Percentiles rank a stretch among this genome's conserved stretches.
These are phyloP conservation scores for Marasmius tenuissimus DNA, from an alignment of 1,284 basidiomycete species.

Conservation along the genomic window DNA sequence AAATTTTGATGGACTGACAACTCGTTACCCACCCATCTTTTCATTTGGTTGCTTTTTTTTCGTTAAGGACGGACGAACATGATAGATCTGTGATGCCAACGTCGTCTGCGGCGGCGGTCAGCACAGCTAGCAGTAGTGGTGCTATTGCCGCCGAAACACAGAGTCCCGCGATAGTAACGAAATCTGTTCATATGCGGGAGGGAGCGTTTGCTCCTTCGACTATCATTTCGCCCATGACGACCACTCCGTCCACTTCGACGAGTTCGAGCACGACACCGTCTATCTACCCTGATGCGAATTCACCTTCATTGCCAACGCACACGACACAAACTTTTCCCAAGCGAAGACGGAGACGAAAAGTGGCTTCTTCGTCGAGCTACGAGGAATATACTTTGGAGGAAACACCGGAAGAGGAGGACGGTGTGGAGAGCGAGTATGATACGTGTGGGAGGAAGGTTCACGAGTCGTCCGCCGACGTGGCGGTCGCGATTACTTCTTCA, in stretches of 20 bases:
- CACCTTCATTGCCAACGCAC: not conserved
- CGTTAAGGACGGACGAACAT: not conserved
- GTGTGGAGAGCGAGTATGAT: not conserved
- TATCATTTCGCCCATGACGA: not conserved
- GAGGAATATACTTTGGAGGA: not conserved
- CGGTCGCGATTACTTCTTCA: not conserved
- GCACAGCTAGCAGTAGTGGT: no score
- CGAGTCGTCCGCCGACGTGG: not conserved
- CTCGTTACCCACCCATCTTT: no score
- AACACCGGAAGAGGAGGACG: not conserved
- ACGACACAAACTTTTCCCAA: not conserved
- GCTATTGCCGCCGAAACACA: no score
- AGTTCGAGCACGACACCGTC: slow-evolving; percentile 7
- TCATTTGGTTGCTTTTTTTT: no score
- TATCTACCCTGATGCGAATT: slow-evolving; percentile 2
- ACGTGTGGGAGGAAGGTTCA: not conserved
- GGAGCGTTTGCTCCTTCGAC: slow-evolving; percentile 13
- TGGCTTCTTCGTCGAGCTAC: not conserved
- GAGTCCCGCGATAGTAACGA: not conserved
- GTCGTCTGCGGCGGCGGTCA: not conserved
- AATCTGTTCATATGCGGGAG: slow-evolving; percentile 12
- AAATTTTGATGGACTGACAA: no score
- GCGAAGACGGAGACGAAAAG: not conserved
- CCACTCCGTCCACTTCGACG: not conserved
- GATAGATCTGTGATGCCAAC: not conserved